Base-by-base conservation (phyloP, 306 rosid genomes). In the Malus fusca region DNA sequence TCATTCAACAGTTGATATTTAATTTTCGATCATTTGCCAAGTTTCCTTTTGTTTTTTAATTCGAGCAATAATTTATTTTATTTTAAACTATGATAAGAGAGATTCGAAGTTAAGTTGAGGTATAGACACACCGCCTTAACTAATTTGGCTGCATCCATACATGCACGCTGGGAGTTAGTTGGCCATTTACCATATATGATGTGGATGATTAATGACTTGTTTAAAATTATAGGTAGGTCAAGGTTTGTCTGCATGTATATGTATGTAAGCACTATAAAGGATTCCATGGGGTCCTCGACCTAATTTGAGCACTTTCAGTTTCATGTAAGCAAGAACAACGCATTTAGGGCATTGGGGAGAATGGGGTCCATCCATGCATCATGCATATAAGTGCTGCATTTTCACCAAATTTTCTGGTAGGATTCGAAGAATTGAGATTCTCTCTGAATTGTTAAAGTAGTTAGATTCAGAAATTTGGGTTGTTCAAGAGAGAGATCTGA, bases 241-340 rank as follows among this genome's bases (percentile, higher is more conserved):
- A 6, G 18, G 18, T 11, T 17, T 6, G 17, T 22, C 69, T 30
- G 37, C 31, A 26, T 25, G 26, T 23, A 1, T n/a, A 61, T 25
- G 25, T 40, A 21, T 56, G 26, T 51, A 25, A 53, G 72, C 56
- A 59, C 55, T 64, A 52, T 28, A 15, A 28, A 53, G 77, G 14
- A 72, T 72, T 40, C 73, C 66, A 59, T 78, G 70, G 82, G 73
- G 59, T 12, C 68, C 56, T 33, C 35, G 60, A 43, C 37, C 63
- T 71, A 63, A 51, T 37, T 48, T 44, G 26, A 33, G 11, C 21
- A 46, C 33, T 61, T 60, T 8, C 21, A 46, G 22, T 61, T 60
- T 15, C 31, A 60, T 52, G 21, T 40, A 42, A 63, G 22, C 21
- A 26, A 71, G 58, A 25, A 56, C 43, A 66, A 30, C 28, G 11